Evolutionary conservation across 164 flowering plant genomes (phyloP).

Genomic region (Piper betle): DNA sequence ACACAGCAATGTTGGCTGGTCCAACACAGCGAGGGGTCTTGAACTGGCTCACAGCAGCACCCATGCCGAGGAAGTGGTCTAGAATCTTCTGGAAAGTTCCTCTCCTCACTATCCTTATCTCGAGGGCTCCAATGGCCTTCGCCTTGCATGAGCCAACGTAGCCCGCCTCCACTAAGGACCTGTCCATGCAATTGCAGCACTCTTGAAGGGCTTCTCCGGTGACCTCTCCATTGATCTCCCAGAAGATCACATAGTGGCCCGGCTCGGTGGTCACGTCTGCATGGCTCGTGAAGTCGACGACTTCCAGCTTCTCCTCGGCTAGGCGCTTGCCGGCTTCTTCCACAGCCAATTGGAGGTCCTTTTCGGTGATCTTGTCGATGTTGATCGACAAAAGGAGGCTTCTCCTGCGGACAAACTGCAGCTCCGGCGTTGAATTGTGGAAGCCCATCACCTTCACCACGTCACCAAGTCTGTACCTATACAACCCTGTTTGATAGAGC

Average conservation of each 20-base stretch:
- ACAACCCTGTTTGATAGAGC: slow-evolving; percentile 49
- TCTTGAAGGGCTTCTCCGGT: slow-evolving; percentile 36
- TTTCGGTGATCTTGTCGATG: slow-evolving; percentile 97
- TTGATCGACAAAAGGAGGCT: slow-evolving; percentile 65
- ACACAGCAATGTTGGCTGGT: slow-evolving; percentile 25
- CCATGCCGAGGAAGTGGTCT: slow-evolving; percentile 46
- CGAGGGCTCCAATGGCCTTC: slow-evolving; percentile 57
- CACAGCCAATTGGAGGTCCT: slow-evolving; percentile 69
- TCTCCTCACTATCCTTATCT: slow-evolving; percentile 47
- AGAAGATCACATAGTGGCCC: slow-evolving; percentile 77
- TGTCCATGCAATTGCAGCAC: slow-evolving; percentile 69
- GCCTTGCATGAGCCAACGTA: slow-evolving; percentile 62
- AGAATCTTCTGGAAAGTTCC: slow-evolving; percentile 76
- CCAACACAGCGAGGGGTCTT: slow-evolving; percentile 77
- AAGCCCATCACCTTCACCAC: slow-evolving; percentile 72
- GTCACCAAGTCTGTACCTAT: slow-evolving; percentile 84
- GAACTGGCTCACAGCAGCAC: slow-evolving; percentile 72
- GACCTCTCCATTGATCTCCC: slow-evolving; percentile 60
- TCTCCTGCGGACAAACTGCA: slow-evolving; percentile 67
- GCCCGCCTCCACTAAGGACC: slow-evolving; percentile 65
- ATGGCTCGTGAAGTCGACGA: slow-evolving; percentile 68
- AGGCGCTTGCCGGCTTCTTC: slow-evolving; percentile 46
- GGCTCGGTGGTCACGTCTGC: slow-evolving; percentile 53
- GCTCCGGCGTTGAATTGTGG: slow-evolving; percentile 74
- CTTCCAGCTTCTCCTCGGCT: slow-evolving; percentile 45